phyloP scores from a whole-genome alignment of 1,284 basidiomycete genomes.

The Wallemia mellicola region DNA sequence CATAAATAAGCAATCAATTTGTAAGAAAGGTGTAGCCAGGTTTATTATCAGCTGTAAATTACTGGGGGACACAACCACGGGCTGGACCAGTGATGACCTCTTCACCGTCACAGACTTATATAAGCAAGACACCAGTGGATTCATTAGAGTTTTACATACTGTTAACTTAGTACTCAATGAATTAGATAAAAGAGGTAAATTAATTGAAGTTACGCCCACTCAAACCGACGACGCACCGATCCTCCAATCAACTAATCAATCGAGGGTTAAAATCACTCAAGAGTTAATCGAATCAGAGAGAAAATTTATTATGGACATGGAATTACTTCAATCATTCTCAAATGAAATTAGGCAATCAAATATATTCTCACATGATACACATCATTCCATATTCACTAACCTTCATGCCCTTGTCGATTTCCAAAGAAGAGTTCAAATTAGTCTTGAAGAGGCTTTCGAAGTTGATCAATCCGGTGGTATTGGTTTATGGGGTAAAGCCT shows the following conservation, averaged over 20 bases:
- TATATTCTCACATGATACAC: constrained; percentile 70
- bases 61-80: constrained; percentile 18
- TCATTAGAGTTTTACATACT: constrained; percentile 87
- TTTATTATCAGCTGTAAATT: constrained; percentile 23
- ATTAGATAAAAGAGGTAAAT: constrained; percentile 40
- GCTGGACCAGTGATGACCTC: constrained; percentile 19
- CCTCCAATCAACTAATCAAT: constrained; percentile 17
- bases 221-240: constrained; percentile 2
- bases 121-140: constrained; percentile 66
- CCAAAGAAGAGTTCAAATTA: constrained; percentile 83
- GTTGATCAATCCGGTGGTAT: constrained; percentile 18
- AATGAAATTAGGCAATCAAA: constrained; percentile 47
- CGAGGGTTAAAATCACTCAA: constrained; percentile 35
- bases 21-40: constrained; percentile 23
- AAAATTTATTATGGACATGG: constrained; percentile 91
- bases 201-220: constrained; percentile 18
- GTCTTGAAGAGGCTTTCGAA: constrained; percentile 42
- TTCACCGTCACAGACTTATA: constrained; percentile 40
- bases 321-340: constrained; percentile 82
- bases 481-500: constrained; percentile 55
- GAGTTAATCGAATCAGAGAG: constrained; percentile 83
- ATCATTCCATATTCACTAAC: constrained; percentile 83
- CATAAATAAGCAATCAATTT: constrained; percentile 38
- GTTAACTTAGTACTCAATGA: constrained; percentile 59
- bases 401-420: constrained; percentile 88